These are phyloP conservation scores for Ogataea nakhonphanomensis DNA, from an alignment of 805 yeast species.

Conservation along the genomic window DNA sequence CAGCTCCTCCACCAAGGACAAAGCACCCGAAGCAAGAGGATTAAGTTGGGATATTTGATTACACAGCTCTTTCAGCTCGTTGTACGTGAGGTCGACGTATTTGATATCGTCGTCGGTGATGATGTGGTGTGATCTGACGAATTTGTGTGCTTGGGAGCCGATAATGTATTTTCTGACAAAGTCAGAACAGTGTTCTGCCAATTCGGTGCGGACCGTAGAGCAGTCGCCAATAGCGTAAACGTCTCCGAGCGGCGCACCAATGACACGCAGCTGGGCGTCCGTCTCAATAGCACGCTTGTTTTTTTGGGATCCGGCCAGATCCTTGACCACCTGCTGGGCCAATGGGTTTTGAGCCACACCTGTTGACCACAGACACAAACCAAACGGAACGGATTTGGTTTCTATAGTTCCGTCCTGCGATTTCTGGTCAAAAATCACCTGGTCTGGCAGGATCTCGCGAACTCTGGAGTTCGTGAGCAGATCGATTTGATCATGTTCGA, in stretches of 20 bases:
- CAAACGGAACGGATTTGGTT: constrained; percentile 55
- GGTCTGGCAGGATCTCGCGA: constrained; percentile 50
- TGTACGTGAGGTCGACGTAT: constrained; percentile 43
- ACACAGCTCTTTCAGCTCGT: constrained; percentile 48
- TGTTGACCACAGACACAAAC: constrained; percentile 72
- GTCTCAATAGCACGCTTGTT: constrained; percentile 74
- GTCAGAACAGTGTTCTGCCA: constrained; percentile 53
- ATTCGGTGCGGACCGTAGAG: constrained; percentile 58
- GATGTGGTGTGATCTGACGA: constrained; percentile 30
- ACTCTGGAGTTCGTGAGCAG: constrained; percentile 64
- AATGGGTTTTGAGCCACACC: constrained; percentile 68
- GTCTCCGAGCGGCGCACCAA: constrained; percentile 65
- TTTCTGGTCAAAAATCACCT: constrained; percentile 55
- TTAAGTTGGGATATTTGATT: constrained; percentile 45
- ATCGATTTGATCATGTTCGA: constrained; percentile 59
- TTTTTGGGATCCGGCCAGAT: constrained; percentile 47
- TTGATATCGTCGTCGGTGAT: constrained; percentile 51
- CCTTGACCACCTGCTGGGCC: constrained; percentile 50
- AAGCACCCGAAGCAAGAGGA: constrained; percentile 58
- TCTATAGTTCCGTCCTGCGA: constrained; percentile 39
- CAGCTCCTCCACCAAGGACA: constrained; percentile 46
- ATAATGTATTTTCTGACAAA: constrained; percentile 45
- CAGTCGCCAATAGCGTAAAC: constrained; percentile 75
- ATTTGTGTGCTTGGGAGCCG: constrained; percentile 38
- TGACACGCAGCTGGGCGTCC: constrained; percentile 65